Conservation (phyloP, 192 early-diverging fungal genomes). For the Backusella circina region DNA sequence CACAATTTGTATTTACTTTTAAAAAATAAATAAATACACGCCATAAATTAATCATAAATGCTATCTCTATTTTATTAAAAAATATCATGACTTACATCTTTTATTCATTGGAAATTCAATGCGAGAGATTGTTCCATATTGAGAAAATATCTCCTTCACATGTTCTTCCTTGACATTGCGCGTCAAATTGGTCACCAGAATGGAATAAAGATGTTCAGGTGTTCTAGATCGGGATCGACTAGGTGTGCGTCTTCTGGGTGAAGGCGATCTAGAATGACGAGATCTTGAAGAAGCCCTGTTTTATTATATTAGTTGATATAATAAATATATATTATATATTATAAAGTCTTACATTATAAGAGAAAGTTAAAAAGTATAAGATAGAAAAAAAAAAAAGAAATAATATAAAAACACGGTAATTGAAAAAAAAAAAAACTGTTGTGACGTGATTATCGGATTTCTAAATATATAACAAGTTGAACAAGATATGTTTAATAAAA, state of each 20-base stretch:
- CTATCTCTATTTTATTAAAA: background rate
- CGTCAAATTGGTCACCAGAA: constrained; percentile 35
- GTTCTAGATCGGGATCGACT: constrained; percentile 22
- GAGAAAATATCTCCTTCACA: constrained; percentile 39
- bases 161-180: constrained; percentile 43
- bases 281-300: constrained; percentile 22
- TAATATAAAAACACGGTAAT: background rate
- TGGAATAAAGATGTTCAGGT: background rate
- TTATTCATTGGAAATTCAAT: constrained; percentile 36
- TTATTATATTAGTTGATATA: background rate
- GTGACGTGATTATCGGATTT: background rate
- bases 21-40: background rate
- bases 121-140: constrained; percentile 27
- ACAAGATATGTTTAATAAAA: too few species aligned
- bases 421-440: background rate
- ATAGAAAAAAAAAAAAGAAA: background rate
- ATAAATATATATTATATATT: background rate
- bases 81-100: constrained; percentile 33
- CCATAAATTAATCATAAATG: too few species aligned
- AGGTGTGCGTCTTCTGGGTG: constrained; percentile 18
- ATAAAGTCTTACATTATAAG: background rate
- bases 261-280: constrained; percentile 25
- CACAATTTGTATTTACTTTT: constrained; percentile 39
- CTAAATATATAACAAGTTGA: too few species aligned
- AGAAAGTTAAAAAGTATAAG: background rate